Percentiles rank a stretch among this genome's conserved stretches.
phyloP scores from a whole-genome alignment of 2,329 filamentous ascomycete genomes.

The Mycosphaerella arachidis region DNA sequence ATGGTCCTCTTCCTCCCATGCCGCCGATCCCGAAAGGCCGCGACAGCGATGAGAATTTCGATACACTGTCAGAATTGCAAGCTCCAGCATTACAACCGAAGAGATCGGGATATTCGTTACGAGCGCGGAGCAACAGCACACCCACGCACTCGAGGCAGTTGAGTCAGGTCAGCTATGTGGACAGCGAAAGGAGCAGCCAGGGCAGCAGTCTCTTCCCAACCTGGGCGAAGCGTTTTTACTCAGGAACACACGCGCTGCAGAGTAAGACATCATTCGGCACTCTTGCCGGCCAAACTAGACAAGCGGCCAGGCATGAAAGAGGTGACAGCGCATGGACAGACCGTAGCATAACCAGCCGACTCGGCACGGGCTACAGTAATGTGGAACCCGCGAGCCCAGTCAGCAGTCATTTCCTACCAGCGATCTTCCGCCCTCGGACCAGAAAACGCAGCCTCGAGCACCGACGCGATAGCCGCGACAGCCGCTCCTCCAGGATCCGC shows the following conservation, averaged over 20 bases:
- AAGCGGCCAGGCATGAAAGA: conserved; percentile 17
- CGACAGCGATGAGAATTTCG: conserved; percentile 31
- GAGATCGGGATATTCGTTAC: conserved; percentile 32
- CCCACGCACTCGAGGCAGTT: conserved; percentile 28
- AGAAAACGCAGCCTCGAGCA: conserved; percentile 20
- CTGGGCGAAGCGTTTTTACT: conserved; percentile 37
- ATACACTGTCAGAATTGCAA: conserved; percentile 34
- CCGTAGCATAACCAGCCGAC: conserved; percentile 30
- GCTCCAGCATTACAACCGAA: conserved; percentile 29
- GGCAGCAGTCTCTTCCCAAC: conserved; percentile 32
- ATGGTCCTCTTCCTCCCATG: conserved; percentile 28
- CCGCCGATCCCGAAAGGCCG: conserved; percentile 28
- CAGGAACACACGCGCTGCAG: conserved; percentile 23
- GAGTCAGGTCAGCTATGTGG: conserved; percentile 28
- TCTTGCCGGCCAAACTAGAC: conserved; percentile 14
- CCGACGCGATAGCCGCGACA: conserved; percentile 8
- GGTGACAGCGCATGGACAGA: conserved; percentile 30
- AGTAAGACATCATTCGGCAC: conserved; percentile 29
- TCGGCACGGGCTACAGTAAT: conserved; percentile 28
- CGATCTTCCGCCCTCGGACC: conserved; percentile 33
- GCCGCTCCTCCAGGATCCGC: conserved; percentile 18
- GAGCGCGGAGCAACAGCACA: conserved; percentile 30
- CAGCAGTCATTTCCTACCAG: conserved; percentile 33
- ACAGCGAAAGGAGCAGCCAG: conserved; percentile 25
- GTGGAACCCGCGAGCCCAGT: conserved; percentile 25